These are phyloP conservation scores for Iberis pinnata DNA, from an alignment of 345 rosid species.

Conservation along the genomic window DNA sequence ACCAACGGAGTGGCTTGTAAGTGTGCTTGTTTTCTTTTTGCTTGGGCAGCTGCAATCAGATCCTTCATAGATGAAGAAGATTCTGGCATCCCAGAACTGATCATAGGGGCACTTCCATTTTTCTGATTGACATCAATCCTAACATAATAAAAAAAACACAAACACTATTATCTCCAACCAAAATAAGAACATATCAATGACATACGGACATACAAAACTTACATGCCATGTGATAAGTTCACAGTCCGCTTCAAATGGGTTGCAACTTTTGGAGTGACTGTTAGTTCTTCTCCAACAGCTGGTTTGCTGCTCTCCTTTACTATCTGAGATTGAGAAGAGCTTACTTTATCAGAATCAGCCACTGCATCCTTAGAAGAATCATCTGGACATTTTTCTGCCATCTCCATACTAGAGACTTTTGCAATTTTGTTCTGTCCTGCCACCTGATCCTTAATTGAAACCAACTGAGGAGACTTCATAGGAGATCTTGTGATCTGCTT, in stretches of 20 bases:
- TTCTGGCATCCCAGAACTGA: slow-evolving; percentile 50
- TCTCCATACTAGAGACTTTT: slow-evolving; percentile 34
- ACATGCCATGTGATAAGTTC: slow-evolving; percentile 42
- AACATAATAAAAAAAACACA: slow-evolving; percentile 17
- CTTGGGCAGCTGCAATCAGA: slow-evolving; percentile 95
- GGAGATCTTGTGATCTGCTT: slow-evolving; percentile 44
- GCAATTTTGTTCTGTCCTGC: slow-evolving; percentile 38
- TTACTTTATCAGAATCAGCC: slow-evolving; percentile 33
- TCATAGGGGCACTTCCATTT: slow-evolving; percentile 33
- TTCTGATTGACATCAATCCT: slow-evolving; percentile 42
- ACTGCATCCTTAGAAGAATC: slow-evolving; percentile 37
- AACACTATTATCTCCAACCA: slow-evolving; percentile 7
- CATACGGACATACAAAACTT: slow-evolving; percentile 24
- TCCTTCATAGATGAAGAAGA: slow-evolving; percentile 62
- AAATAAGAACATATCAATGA: slow-evolving; percentile 5
- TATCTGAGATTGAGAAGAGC: slow-evolving; percentile 40
- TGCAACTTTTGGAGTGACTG: slow-evolving; percentile 42
- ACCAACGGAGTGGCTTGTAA: slow-evolving; percentile 42
- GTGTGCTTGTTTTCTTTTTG: slow-evolving; percentile 75
- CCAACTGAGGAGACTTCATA: slow-evolving; percentile 40
- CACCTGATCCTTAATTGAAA: slow-evolving; percentile 28
- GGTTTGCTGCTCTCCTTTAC: slow-evolving; percentile 40
- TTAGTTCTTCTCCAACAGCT: slow-evolving; percentile 42
- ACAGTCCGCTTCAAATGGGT: slow-evolving; percentile 29
- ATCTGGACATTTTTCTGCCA: slow-evolving; percentile 41